These are phyloP conservation scores for Lactarius hatsudake DNA, from an alignment of 768 basidiomycete species.

Conservation along the genomic window DNA sequence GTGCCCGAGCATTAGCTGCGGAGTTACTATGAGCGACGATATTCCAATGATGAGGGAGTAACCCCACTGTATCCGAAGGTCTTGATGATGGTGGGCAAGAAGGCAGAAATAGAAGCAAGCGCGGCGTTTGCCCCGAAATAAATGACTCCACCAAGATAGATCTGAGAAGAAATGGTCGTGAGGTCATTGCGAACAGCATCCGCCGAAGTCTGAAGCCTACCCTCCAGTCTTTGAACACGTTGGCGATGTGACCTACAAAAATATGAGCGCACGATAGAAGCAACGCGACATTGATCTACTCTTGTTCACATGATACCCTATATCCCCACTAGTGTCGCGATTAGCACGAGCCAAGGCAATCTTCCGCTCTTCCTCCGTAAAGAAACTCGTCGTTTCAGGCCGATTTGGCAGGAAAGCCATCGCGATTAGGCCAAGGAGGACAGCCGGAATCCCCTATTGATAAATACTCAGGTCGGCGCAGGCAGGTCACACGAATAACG, in stretches of 20 bases:
- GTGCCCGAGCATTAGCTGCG: conserved; percentile 60
- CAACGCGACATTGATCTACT: conserved; percentile 36
- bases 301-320: conserved; percentile 61
- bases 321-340: conserved; percentile 62
- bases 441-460: conserved; percentile 59
- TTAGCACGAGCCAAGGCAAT: conserved; percentile 68
- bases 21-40: conserved; percentile 17
- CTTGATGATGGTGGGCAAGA: conserved; percentile 77
- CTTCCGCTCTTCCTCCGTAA: conserved; percentile 50
- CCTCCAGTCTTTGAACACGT: conserved; percentile 73
- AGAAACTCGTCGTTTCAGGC: conserved; percentile 64
- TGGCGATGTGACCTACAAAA: conserved; percentile 52
- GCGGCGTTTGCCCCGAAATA: conserved; percentile 79
- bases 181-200: background rate
- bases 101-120: conserved; percentile 76
- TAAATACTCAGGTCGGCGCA: background rate
- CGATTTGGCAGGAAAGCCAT: conserved; percentile 61
- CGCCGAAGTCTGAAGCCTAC: conserved; percentile 34
- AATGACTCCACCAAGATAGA: conserved; percentile 65
- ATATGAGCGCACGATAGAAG: background rate
- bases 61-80: conserved; percentile 69
- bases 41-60: background rate
- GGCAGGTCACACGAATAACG: conserved; percentile 2
- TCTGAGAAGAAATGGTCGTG: conserved; percentile 34
- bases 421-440: conserved; percentile 58